Evolutionary conservation across 176 grass and related monocot genomes (phyloP), one percentile per base, ranked within the genome.

Genomic region (Themeda triandra): DNA sequence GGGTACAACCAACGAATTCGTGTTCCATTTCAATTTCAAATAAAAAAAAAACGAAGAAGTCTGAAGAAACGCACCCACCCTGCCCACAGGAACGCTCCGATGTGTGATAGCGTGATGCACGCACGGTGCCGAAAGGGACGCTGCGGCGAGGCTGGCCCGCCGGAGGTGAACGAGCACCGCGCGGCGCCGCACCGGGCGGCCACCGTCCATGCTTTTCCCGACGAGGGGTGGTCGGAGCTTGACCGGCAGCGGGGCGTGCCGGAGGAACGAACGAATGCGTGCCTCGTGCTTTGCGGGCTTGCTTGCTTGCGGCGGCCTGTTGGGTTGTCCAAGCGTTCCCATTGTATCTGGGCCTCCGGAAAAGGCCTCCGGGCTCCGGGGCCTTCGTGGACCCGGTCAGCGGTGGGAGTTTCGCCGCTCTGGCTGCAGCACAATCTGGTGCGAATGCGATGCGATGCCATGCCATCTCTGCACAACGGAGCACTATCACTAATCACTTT

Each of bases 151-250:
- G n/a, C 56, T 24, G 56, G 9, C 53, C 21, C 14, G 15, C 32
- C 13, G 13, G 18, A 71, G 14, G 24, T 13, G n/a, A 17, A 6
- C 13, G 37, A 21, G 9, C 76, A 18, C 21, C 18, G 53, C 18
- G 21, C 56, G 9, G 19, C 46, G 46, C 14, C 45, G 14, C 45
- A 10, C 56, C 56, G 8, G 56, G 14, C 82, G 24, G 21, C 54
- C 73, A 11, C 62, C 71, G 78, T 33, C 71, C 79, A 31, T 32
- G 33, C 13, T 53, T 49, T 2, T 60, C 49, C 56, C 17, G 39
- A 53, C 48, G 71, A 32, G 83, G 23, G 75, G 58, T 69, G 87
- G 71, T 36, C 49, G 82, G 82, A 65, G 76, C 30, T 27, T 64
- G 54, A 73, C 76, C 66, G 3, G 32, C 60, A 46, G n/a, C 53